Evolutionary conservation across 1,284 basidiomycete species (phyloP).

Genomic region (Schizopora paradoxa): DNA sequence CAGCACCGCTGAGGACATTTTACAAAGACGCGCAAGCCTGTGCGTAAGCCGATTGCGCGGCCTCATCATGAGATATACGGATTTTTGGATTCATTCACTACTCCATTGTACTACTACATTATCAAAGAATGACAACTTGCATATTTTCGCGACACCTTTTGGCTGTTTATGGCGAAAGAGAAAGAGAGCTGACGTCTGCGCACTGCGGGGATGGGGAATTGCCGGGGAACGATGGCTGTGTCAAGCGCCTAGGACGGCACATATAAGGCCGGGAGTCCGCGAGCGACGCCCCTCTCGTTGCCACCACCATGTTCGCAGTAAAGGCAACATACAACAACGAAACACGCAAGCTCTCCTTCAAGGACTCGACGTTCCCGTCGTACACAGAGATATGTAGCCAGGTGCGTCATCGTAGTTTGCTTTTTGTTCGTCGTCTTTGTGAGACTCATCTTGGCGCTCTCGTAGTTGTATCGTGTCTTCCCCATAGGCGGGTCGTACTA

Average conservation of each 20-base stretch:
- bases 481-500: constrained; percentile 52
- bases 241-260: constrained; percentile 5
- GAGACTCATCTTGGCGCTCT: constrained; percentile 19
- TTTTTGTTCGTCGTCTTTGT: constrained; percentile 9
- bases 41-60: too few relatives aligned
- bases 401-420: constrained; percentile 27
- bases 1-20: too few relatives aligned
- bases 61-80: too few relatives aligned
- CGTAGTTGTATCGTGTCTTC: constrained; percentile 64
- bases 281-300: constrained; percentile 1
- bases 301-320: constrained; percentile 45
- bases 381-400: constrained; percentile 39
- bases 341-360: constrained; percentile 43
- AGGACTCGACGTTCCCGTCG: constrained; percentile 37
- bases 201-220: not conserved
- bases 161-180: too few relatives aligned
- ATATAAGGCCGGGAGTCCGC: not conserved
- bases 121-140: too few relatives aligned
- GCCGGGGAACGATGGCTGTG: not conserved
- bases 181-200: not conserved
- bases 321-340: constrained; percentile 50
- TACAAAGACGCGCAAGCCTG: too few relatives aligned
- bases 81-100: too few relatives aligned
- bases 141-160: too few relatives aligned
- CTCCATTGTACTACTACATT: too few relatives aligned